A percentile compares a stretch with the other conserved stretches of the same genome.
phyloP scores from a whole-genome alignment of 495 filamentous ascomycete species.

The Tuber umbilicatum region DNA sequence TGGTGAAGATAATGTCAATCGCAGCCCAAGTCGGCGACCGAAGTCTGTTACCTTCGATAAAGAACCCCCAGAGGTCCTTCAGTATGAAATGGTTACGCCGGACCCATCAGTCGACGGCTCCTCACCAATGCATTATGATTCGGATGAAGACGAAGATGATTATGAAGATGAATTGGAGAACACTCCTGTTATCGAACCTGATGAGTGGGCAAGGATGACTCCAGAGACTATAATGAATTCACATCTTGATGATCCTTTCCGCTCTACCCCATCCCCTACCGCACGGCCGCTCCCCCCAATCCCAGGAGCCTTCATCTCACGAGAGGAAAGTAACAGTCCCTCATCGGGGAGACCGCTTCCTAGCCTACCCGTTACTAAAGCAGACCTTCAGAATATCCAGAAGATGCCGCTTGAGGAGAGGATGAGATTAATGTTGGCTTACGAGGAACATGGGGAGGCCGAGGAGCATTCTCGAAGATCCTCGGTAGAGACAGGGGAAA shows the following conservation, averaged over 20 bases:
- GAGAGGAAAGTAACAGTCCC: constrained; percentile 46
- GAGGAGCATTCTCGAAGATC: constrained; percentile 59
- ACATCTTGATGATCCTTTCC: constrained; percentile 62
- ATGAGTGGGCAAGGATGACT: constrained; percentile 84
- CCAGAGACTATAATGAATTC: constrained; percentile 52
- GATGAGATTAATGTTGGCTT: constrained; percentile 53
- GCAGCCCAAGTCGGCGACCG: constrained; percentile 65
- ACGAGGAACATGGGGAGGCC: constrained; percentile 56
- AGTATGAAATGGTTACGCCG: constrained; percentile 96
- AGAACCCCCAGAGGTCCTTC: constrained; percentile 86
- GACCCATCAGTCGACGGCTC: constrained; percentile 85
- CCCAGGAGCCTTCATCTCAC: constrained; percentile 30
- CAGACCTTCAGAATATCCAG: constrained; percentile 44
- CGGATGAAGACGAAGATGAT: constrained; percentile 60
- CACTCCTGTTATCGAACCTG: constrained; percentile 91
- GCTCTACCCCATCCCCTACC: constrained; percentile 41
- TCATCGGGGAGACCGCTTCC: constrained; percentile 39
- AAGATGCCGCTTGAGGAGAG: constrained; percentile 42
- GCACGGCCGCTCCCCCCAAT: constrained; percentile 41
- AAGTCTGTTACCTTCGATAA: constrained; percentile 97
- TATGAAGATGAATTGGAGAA: constrained; percentile 89
- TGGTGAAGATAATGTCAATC: constrained; percentile 64
- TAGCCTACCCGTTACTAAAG: constrained; percentile 42
- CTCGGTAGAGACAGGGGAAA: constrained; percentile 56
- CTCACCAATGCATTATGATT: constrained; percentile 85